Evolutionary conservation across 2,329 filamentous ascomycete species (phyloP), one percentile per base, ranked within the genome.

Genomic region (Penicillium sp.): DNA sequence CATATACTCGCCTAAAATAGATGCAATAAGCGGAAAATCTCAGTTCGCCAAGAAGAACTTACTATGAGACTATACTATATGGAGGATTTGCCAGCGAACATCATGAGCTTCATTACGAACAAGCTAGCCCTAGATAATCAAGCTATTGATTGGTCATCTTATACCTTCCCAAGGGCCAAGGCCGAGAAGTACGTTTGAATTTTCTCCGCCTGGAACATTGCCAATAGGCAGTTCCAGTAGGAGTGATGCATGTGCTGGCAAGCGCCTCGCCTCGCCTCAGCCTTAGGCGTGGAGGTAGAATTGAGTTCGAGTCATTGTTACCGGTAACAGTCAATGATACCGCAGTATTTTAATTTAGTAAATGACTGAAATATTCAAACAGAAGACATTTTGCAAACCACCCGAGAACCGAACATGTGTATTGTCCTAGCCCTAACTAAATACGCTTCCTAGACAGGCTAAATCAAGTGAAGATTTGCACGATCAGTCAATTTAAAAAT

Each of bases 241-340:
- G 16, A 29, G 16, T 39, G 30, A 36, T 56, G 52, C 46, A 49
- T 55, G 54, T 45, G 54, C 47, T 55, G 54, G 52, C 54, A 56
- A 56, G 52, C 49, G 49, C 29, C 30, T 18, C 18, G 33, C 22
- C 14, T n/a, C 49, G 49, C 29, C 30, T 18, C 18, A 33, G 28
- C 14, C 16, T 35, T 41, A 33, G 28, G n/a, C 36, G 39, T 49
- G n/a, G 14, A 28, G 27, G n/a, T 19, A 28, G 27, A 44, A 29
- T 44, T 4, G 25, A 30, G 12, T 19, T 18, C n/a, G 30, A 33
- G 39, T 42, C n/a, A 18, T 36, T 25, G 3, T 16, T 27, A 31
- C 16, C 28, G 3, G 34, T 22, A 34, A 25, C 13, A 13, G 13
- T 3, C 3, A 37, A 37, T 19, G 29, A 37, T 46, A 46, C 13